Base-by-base conservation (phyloP, 2,329 filamentous ascomycete species). In the Sporothrix humicola region DNA sequence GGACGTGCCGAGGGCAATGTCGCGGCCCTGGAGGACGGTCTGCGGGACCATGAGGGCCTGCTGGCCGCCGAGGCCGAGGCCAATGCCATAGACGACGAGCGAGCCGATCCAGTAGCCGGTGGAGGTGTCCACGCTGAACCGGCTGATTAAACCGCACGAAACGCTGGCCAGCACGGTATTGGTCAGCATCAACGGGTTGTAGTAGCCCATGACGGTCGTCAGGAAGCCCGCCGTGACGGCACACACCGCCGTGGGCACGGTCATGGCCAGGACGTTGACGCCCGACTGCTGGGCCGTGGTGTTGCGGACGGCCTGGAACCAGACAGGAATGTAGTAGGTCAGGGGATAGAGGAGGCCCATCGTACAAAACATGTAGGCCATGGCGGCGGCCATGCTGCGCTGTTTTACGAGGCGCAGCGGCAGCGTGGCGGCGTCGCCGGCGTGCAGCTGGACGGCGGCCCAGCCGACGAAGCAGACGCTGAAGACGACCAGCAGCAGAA, bases 381-480 rank as follows among this genome's bases (percentile, higher is more conserved):
- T 65, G 15, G 72, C 76, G 26, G 52, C 23, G 2, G 58, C 71
- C 17, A 78, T 65, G 5, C 65, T 85, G 79, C 42, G 81, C 72
- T 83, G 79, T 61, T 77, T 77, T 50, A 85, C 71, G 75, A 85
- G 81, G 10, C 82, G 81, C 1, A 81, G 80, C 5, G 84, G 83
- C 3, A 85, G 79, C 0, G 83, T 85, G 9, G 83, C 84, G 0
- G 74, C 77, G n/a, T 84, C 82, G 37, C 79, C 77, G 15, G 81
- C 79, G 74, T 79, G 79, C 56, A 79, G 72, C 74, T 85, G 83
- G 46, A 84, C 76, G 26, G 66, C 77, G 37, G 81, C 68, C 73
- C 84, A 84, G 20, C 73, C 59, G 17, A 76, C 26, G 66, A 82
- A 79, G 17, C 82, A 77, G 1, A 83, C 78, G 61, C 73, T 78